A percentile compares a stretch with the other conserved stretches of the same genome.
Conservation (phyloP, 2,329 filamentous ascomycete species). For the Trichoderma sp. region DNA sequence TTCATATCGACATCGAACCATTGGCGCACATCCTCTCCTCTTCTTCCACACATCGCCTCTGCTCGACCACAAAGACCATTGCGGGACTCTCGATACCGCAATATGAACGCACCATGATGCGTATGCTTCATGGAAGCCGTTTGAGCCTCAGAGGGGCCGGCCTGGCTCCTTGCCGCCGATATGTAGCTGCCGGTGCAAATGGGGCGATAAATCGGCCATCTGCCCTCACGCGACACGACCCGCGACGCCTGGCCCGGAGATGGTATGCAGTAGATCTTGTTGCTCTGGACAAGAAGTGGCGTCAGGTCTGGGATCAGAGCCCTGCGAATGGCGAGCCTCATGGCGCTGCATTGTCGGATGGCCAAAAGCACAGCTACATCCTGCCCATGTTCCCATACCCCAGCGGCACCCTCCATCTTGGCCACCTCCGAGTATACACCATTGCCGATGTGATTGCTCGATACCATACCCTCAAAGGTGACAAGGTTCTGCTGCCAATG, state of each 20-base stretch:
- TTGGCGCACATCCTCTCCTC: background rate
- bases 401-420: slow-evolving; percentile 80
- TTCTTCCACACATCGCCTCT: background rate
- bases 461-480: slow-evolving; percentile 70
- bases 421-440: slow-evolving; percentile 84
- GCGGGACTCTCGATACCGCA: background rate
- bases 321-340: slow-evolving; percentile 21
- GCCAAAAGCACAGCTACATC: slow-evolving; percentile 58
- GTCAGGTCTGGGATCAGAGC: slow-evolving; percentile 40
- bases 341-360: slow-evolving; percentile 9
- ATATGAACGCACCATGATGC: slow-evolving; percentile 30
- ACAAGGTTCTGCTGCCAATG: slow-evolving; percentile 80
- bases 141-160: slow-evolving; percentile 24
- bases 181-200: background rate
- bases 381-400: slow-evolving; percentile 94
- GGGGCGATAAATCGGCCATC: slow-evolving; percentile 7
- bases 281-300: slow-evolving; percentile 51
- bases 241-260: slow-evolving; percentile 24
- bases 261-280: slow-evolving; percentile 46
- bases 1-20: slow-evolving; percentile 9
- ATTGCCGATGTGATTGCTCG: slow-evolving; percentile 83
- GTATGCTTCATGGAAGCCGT: slow-evolving; percentile 28
- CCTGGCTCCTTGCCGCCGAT: slow-evolving; percentile 13
- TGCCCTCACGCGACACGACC: slow-evolving; percentile 13
- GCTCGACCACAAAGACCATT: background rate